Conservation (phyloP, 768 basidiomycete genomes). For the Russula virescens region DNA sequence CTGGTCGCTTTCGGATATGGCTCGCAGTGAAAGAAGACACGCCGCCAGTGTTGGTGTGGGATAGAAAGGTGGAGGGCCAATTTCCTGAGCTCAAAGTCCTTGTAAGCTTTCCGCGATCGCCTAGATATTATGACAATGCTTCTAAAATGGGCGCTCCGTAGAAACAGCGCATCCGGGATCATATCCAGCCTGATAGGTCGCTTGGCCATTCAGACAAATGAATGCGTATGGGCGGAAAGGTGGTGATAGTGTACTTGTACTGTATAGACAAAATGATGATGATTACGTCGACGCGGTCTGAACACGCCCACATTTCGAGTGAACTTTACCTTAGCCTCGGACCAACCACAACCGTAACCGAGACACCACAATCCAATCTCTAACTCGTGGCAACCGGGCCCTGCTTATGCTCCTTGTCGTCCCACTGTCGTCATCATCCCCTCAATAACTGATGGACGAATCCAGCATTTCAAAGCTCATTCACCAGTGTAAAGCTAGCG, state of each 20-base stretch:
- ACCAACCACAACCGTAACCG: conserved; percentile 5
- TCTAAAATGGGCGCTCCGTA: conserved; percentile 16
- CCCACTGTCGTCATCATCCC: neutral
- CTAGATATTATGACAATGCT: neutral
- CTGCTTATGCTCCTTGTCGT: neutral
- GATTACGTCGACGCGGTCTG: conserved; percentile 7
- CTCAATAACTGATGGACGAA: conserved; percentile 27
- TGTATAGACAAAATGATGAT: neutral
- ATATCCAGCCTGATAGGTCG: conserved; percentile 71
- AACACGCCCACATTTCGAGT: neutral
- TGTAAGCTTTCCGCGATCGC: conserved; percentile 39
- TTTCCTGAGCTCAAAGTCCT: conserved; percentile 88
- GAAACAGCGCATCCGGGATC: conserved; percentile 88
- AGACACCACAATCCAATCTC: neutral
- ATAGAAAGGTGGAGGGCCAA: conserved; percentile 83
- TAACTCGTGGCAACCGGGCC: neutral
- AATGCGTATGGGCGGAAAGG: neutral
- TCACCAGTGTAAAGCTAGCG: conserved; percentile 31
- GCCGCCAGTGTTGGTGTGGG: conserved; percentile 63
- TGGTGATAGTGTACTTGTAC: neutral
- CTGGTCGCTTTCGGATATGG: conserved; percentile 91
- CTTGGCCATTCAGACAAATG: conserved; percentile 82
- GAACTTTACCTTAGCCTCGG: neutral
- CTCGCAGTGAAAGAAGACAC: conserved; percentile 39
- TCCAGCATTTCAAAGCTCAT: conserved; percentile 29